phyloP scores from a whole-genome alignment of 2,329 filamentous ascomycete species.

The Juglanconis sp. region DNA sequence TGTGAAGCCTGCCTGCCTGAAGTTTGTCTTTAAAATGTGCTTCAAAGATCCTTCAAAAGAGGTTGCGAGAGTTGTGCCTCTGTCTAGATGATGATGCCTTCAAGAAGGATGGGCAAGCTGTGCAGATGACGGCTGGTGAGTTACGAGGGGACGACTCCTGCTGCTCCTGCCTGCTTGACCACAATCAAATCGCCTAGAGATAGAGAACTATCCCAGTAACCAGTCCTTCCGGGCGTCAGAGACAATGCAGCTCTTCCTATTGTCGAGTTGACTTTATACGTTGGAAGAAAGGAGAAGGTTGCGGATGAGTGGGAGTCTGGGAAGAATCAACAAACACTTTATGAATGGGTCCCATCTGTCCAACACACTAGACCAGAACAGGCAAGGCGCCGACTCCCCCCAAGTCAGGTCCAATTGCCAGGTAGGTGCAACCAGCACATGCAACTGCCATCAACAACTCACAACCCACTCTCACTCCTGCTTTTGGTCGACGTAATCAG shows the following conservation, averaged over 20 bases:
- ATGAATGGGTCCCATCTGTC: background rate
- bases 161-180: background rate
- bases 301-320: background rate
- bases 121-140: background rate
- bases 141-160: background rate
- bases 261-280: background rate
- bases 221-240: background rate
- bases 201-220: background rate
- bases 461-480: background rate
- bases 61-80: background rate
- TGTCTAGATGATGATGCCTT: background rate
- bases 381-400: background rate
- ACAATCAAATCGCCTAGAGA: background rate
- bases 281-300: constrained; percentile 1
- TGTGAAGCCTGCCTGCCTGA: background rate
- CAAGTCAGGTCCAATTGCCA: background rate
- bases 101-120: background rate
- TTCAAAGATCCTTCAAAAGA: background rate
- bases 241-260: background rate
- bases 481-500: background rate
- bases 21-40: background rate
- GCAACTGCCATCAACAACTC: background rate
- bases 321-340: constrained; percentile 10
- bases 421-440: background rate
- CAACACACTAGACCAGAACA: background rate